Conservation (phyloP, 2,329 filamentous ascomycete genomes). For the Beauveria brongniartii region DNA sequence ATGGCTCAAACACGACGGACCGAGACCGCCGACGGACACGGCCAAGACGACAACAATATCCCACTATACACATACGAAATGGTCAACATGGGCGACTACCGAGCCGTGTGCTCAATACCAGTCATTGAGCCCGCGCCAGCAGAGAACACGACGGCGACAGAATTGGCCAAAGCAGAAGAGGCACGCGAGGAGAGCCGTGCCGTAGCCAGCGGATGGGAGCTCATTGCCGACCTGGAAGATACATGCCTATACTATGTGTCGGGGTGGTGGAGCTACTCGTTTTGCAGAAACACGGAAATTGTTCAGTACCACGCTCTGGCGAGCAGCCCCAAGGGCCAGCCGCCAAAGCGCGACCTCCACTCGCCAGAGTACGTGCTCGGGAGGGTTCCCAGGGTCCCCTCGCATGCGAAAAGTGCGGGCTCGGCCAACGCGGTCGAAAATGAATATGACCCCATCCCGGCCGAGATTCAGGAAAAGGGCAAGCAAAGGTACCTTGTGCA, state of each 20-base stretch:
- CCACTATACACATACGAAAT: constrained; percentile 55
- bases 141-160: constrained; percentile 58
- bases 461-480: constrained; percentile 71
- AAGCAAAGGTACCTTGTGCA: constrained; percentile 83
- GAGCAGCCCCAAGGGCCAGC: constrained; percentile 55
- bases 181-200: constrained; percentile 73
- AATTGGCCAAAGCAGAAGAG: constrained; percentile 63
- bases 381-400: constrained; percentile 30
- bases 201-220: constrained; percentile 68
- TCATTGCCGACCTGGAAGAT: constrained; percentile 70
- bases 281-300: constrained; percentile 82
- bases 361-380: constrained; percentile 74
- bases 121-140: constrained; percentile 49
- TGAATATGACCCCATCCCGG: constrained; percentile 31
- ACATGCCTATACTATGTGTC: constrained; percentile 75
- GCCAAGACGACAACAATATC: constrained; percentile 24
- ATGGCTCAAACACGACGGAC: constrained; percentile 33
- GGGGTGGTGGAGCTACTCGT: constrained; percentile 95
- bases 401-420: constrained; percentile 16
- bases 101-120: constrained; percentile 81
- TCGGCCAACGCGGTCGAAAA: constrained; percentile 17
- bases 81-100: constrained; percentile 60
- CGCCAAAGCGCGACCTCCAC: constrained; percentile 68
- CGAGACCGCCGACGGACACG: constrained; percentile 17
- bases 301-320: constrained; percentile 85